Evolutionary conservation across 345 rosid genomes (phyloP).

Genomic region (Lagerstroemia speciosa): DNA sequence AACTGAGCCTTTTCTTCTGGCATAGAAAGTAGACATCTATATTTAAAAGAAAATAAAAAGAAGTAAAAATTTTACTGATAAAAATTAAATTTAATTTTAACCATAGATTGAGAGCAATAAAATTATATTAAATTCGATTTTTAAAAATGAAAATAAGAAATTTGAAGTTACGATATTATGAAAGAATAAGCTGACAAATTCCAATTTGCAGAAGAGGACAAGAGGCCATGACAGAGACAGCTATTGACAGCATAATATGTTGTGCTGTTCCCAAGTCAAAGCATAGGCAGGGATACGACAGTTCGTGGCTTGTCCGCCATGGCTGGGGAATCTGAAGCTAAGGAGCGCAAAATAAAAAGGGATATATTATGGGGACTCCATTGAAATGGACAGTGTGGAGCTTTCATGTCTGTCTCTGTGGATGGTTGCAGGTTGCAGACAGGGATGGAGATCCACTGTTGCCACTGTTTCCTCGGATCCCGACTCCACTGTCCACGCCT

Average conservation of each 20-base stretch:
- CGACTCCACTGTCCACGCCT: neutral
- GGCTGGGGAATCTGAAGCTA: neutral
- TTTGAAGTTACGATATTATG: too few species aligned
- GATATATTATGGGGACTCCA: neutral
- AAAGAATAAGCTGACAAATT: too few species aligned
- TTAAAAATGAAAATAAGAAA: too few species aligned
- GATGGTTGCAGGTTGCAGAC: neutral
- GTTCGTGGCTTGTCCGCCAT: neutral
- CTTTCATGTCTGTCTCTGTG: neutral
- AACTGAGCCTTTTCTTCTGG: too few species aligned
- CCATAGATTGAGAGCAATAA: too few species aligned
- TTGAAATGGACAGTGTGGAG: neutral
- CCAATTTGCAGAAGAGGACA: neutral
- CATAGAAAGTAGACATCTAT: too few species aligned
- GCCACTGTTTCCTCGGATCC: neutral
- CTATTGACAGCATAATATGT: neutral
- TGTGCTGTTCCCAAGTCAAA: neutral
- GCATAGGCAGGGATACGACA: neutral
- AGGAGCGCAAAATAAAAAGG: neutral
- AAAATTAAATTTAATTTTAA: too few species aligned
- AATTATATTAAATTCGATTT: too few species aligned
- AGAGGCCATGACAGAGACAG: neutral
- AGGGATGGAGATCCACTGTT: neutral
- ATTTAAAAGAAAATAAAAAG: too few species aligned
- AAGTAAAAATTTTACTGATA: too few species aligned